Base-by-base conservation (phyloP, 768 basidiomycete genomes). In the Artomyces pyxidatus region DNA sequence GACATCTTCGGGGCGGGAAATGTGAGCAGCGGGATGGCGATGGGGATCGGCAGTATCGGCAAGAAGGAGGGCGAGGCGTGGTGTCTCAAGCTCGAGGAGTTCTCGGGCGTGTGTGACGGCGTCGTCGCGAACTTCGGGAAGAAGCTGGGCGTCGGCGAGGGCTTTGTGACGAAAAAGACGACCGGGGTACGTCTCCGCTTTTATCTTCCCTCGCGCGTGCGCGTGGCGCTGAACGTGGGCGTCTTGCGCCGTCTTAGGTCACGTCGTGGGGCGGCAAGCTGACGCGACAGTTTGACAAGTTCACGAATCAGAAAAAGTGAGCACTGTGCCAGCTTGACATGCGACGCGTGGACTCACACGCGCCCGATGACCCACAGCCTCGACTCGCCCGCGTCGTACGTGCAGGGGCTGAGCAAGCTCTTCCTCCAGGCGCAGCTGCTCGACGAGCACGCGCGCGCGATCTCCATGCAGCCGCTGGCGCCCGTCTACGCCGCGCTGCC, bases 291-390 rank as follows among this genome's bases (percentile, higher is more conserved):
- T 75, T 89, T 55, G 87, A 88, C 68, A 87, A 88, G 65, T 75
- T 90, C 58, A 89, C 89, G 37, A 89, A 85, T 57, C 88, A 86
- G 54, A 93, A 93, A 71, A 89, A 89, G 89, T 91, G 63, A 60
- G 81, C 66, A 32, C 35, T 27, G 38, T 46, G n/a, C 23, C 37
- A n/a, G n/a, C n/a, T n/a, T n/a, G n/a, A n/a, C n/a, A n/a, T n/a
- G n/a, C n/a, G n/a, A n/a, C 29, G 5, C 19, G 19, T 50, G 28
- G 49, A 14, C 19, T 42, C 29, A 50, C 49, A 16, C 29, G 12
- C 17, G 45, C 16, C 50, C 32, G 19, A 26, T 28, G 17, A 14
- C 32, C 53, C 48, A 10, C 59, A 94, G 90, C 62, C 76, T 93
- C 43, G 91, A 95, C 64, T 93, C 92, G 16, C 91, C 92, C 8